Base-by-base conservation (phyloP, 768 basidiomycete genomes). In the Cytidiella melzeri region DNA sequence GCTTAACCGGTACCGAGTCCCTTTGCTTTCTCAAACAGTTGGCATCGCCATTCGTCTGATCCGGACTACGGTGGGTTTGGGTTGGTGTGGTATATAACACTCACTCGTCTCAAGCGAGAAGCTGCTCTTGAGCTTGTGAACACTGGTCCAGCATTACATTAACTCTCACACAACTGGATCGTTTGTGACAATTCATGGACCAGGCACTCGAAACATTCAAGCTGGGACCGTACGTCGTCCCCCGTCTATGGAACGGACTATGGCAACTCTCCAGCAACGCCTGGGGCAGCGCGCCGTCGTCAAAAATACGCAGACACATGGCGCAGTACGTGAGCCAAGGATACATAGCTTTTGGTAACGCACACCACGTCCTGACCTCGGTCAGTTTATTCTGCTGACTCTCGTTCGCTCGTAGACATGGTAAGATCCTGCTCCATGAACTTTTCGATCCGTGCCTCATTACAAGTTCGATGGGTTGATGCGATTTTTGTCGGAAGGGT, bases 181-280 rank as follows among this genome's bases (percentile, higher is more conserved):
- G n/a, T n/a, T n/a, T n/a, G n/a, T n/a, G n/a, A n/a, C n/a, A n/a
- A n/a, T n/a, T n/a, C n/a, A n/a, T n/a, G n/a, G n/a, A n/a, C n/a
- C 18, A 36, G 23, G 38, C 39, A 9, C 40, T 49, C 28, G 63
- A 64, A 45, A 53, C 54, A 27, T 62, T 62, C 49, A 45, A 40
- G 19, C 53, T 64, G 4, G 63, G 63, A 2, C 47, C 45, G 15
- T 55, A 53, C 41, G 37, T 46, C 43, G 54, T 59, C 10, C 63
- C 63, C 12, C 54, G 63, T 13, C 50, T 64, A 19, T 64, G 53
- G 44, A 64, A 57, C 21, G 63, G 62, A 9, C 74, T 92, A 3
- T 92, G 89, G 89, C 90, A 92, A 54, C 76, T 92, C 30, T 89
- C 89, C 10, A 85, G 85, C 60, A 85, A 83, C 44, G 87, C 88